phyloP scores from a whole-genome alignment of 768 basidiomycete species.

The Pholiota microspora region DNA sequence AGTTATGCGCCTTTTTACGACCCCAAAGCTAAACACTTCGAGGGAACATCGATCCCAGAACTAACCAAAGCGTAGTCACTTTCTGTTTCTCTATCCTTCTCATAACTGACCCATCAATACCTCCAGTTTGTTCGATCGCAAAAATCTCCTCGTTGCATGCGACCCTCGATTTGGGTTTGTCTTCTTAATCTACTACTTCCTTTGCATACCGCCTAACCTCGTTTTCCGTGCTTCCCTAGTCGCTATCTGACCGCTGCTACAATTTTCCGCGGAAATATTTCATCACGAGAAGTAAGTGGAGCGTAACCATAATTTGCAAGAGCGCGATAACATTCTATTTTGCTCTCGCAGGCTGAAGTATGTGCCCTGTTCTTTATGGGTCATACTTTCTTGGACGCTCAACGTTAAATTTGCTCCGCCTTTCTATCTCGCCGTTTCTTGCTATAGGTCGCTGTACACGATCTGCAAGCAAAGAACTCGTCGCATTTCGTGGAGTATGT shows the following conservation, averaged over 20 bases:
- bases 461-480: slow-evolving; percentile 76
- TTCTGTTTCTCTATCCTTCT: neutral
- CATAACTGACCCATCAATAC: neutral
- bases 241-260: slow-evolving; percentile 86
- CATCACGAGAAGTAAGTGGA: slow-evolving; percentile 72
- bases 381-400: slow-evolving; percentile 19
- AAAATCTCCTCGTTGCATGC: slow-evolving; percentile 78
- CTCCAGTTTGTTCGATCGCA: slow-evolving; percentile 72
- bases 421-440: slow-evolving; percentile 13
- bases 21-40: slow-evolving; percentile 57
- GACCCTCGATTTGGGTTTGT: slow-evolving; percentile 75
- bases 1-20: slow-evolving; percentile 91
- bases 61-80: slow-evolving; percentile 78
- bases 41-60: slow-evolving; percentile 61
- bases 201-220: slow-evolving; percentile 4
- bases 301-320: slow-evolving; percentile 12
- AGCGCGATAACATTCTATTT: slow-evolving; percentile 35
- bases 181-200: neutral
- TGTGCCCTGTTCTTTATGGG: slow-evolving; percentile 21
- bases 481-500: slow-evolving; percentile 77
- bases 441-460: slow-evolving; percentile 60
- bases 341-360: slow-evolving; percentile 48
- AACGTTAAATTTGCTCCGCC: slow-evolving; percentile 15
- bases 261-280: slow-evolving; percentile 82
- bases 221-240: slow-evolving; percentile 32